phyloP scores from a whole-genome alignment of 495 filamentous ascomycete genomes.

The Filosporella fistucella region DNA sequence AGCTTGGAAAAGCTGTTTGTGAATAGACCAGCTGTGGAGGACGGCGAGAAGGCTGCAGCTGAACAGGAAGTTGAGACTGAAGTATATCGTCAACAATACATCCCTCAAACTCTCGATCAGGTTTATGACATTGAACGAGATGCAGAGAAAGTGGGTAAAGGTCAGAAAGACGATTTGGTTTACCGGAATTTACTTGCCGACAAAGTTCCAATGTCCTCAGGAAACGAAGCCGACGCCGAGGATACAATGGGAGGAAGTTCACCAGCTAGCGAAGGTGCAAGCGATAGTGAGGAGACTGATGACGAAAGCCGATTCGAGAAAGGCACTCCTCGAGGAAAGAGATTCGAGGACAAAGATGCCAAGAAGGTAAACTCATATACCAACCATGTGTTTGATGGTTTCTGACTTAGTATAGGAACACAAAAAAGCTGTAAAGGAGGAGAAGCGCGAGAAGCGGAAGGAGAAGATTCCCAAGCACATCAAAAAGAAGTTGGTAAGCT shows the following conservation, averaged over 20 bases:
- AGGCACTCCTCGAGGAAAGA: conserved; percentile 75
- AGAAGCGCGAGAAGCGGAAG: conserved; percentile 84
- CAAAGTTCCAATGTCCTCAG: conserved; percentile 44
- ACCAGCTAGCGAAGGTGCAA: conserved; percentile 26
- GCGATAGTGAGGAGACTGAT: conserved; percentile 46
- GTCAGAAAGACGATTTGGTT: conserved; percentile 66
- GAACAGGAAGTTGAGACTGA: conserved; percentile 71
- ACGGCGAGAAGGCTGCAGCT: conserved; percentile 45
- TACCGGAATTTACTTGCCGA: conserved; percentile 78
- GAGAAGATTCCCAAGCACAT: conserved; percentile 93
- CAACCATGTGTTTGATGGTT: conserved; percentile 13
- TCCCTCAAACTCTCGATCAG: conserved; percentile 88
- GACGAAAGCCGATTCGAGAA: conserved; percentile 52
- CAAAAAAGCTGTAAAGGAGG: conserved; percentile 89
- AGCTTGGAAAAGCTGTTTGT: conserved; percentile 43
- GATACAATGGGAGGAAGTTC: conserved; percentile 34
- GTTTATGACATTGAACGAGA: conserved; percentile 96
- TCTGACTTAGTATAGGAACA: conserved; percentile 48
- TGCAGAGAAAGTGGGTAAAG: conserved; percentile 67
- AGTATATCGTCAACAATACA: conserved; percentile 92
- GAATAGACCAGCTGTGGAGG: conserved; percentile 33
- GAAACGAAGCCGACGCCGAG: conserved; percentile 28
- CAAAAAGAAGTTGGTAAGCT: conserved; percentile 71
- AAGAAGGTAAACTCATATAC: conserved; percentile 54
- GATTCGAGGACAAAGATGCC: conserved; percentile 82